Conservation (phyloP, 2,329 filamentous ascomycete genomes). For the Chalaropsis thielavioides region DNA sequence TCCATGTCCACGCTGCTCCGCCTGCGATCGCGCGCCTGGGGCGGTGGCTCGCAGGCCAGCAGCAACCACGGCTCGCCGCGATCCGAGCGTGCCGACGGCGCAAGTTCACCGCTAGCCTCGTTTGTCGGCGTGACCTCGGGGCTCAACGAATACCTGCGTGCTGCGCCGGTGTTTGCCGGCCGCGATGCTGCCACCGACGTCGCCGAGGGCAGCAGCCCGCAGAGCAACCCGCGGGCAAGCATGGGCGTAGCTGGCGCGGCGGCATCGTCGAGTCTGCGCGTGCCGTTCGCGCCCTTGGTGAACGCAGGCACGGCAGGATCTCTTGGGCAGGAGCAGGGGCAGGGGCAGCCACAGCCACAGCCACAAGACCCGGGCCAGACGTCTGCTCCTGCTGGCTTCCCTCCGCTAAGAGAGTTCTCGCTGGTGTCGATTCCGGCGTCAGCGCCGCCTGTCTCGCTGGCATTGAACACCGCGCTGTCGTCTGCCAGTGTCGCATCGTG, state of each 20-base stretch:
- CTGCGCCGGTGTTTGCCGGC: background rate
- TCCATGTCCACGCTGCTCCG: constrained; percentile 63
- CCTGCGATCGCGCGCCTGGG: constrained; percentile 62
- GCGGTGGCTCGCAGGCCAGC: constrained; percentile 64
- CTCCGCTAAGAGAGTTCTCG: constrained; percentile 8
- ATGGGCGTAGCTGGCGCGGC: background rate
- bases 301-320: background rate
- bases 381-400: background rate
- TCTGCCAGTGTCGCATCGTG: constrained; percentile 24
- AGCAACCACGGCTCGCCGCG: constrained; percentile 37
- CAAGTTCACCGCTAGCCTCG: constrained; percentile 27
- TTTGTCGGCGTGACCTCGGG: constrained; percentile 12
- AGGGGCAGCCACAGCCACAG: background rate
- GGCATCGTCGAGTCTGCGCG: background rate
- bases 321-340: too few species aligned
- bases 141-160: constrained; percentile 9
- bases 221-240: background rate
- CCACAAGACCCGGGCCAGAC: background rate
- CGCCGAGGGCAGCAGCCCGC: background rate
- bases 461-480: constrained; percentile 21
- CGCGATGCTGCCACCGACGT: background rate
- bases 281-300: background rate
- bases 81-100: constrained; percentile 35
- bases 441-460: background rate
- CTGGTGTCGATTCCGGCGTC: background rate